These are phyloP conservation scores for Medicago ruthenica DNA, from an alignment of 306 rosid genomes.

Conservation along the genomic window DNA sequence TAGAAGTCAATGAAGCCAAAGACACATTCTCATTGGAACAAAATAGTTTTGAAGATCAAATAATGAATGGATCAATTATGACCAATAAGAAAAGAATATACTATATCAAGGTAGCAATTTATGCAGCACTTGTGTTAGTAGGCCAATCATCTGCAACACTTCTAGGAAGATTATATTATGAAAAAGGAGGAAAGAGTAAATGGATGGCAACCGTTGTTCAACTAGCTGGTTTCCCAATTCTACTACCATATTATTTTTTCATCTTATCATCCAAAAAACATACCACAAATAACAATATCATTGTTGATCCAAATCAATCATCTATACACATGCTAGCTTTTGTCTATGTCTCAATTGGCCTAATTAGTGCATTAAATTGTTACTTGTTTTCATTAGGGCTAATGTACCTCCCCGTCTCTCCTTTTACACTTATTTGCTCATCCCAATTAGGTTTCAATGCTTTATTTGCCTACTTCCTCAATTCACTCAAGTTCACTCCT, in stretches of 20 bases:
- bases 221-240: slow-evolving; percentile 42
- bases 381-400: slow-evolving; percentile 45
- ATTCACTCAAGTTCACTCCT: slow-evolving; percentile 47
- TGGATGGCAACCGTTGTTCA: slow-evolving; percentile 46
- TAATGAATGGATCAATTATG: not conserved
- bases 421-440: slow-evolving; percentile 39
- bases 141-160: slow-evolving; percentile 43
- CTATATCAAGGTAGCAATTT: slow-evolving; percentile 25
- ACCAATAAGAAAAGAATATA: not conserved
- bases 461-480: slow-evolving; percentile 42
- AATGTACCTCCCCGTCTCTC: slow-evolving; percentile 44
- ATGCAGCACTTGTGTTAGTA: slow-evolving; percentile 35
- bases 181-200: slow-evolving; percentile 49
- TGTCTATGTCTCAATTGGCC: slow-evolving; percentile 45
- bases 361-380: slow-evolving; percentile 31
- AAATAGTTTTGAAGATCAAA: not conserved
- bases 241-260: slow-evolving; percentile 40
- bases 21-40: slow-evolving; percentile 24
- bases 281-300: not conserved
- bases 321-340: slow-evolving; percentile 29
- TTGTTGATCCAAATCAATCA: slow-evolving; percentile 32
- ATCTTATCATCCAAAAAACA: slow-evolving; percentile 21
- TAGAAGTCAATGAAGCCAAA: slow-evolving; percentile 33
- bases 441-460: slow-evolving; percentile 49
- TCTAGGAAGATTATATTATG: slow-evolving; percentile 45